Percentiles rank a stretch among this genome's conserved stretches.
Evolutionary conservation across 495 filamentous ascomycete species (phyloP).

Genomic region (Aspergillus indologenus): DNA sequence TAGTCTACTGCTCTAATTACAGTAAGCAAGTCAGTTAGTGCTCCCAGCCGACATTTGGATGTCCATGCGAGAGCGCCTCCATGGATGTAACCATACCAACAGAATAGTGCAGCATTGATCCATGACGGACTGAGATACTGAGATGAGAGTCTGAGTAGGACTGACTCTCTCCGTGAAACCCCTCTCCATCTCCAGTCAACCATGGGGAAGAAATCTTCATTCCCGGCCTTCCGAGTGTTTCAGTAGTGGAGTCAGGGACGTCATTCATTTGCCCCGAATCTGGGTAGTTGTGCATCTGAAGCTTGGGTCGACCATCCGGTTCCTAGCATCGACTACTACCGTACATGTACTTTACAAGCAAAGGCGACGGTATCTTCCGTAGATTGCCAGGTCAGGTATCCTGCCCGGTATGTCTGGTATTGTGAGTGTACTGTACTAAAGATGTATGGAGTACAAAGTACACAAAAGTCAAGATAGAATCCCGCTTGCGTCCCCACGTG

Average conservation of each 20-base stretch:
- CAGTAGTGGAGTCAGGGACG: conserved; percentile 13
- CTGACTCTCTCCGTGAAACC: conserved; percentile 4
- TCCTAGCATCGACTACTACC: not conserved
- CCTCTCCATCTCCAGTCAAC: not conserved
- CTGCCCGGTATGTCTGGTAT: not conserved
- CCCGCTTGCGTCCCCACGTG: not conserved
- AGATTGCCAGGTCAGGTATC: not conserved
- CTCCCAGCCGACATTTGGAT: no score
- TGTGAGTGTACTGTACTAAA: not conserved
- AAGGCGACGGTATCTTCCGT: not conserved
- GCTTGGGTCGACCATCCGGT: not conserved
- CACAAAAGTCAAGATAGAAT: not conserved
- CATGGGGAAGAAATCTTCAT: conserved; percentile 3
- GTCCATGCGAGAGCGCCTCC: no score
- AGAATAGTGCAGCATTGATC: not conserved
- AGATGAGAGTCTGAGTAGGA: not conserved
- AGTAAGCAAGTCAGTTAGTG: no score
- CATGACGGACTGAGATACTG: not conserved
- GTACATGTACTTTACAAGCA: not conserved
- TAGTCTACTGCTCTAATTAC: no score
- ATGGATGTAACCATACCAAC: no score
- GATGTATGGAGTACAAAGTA: no score
- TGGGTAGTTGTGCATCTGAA: not conserved
- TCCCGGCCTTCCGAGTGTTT: conserved; percentile 10
- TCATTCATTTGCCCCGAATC: conserved; percentile 7